Conservation (phyloP, 2,329 filamentous ascomycete genomes). For the Shiraia sp. region DNA sequence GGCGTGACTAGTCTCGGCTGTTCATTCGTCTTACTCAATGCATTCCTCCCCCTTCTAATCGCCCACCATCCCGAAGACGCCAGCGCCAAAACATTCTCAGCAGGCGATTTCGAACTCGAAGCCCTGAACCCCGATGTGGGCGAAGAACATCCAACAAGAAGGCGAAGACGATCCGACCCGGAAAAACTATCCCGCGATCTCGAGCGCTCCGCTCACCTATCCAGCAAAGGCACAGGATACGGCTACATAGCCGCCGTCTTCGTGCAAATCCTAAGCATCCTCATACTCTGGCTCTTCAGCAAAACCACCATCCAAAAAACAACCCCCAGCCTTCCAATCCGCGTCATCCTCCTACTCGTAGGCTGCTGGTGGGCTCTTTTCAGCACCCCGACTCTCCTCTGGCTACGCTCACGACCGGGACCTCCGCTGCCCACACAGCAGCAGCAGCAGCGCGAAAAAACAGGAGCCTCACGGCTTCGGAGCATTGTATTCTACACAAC, state of each 20-base stretch:
- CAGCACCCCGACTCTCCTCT: conserved; percentile 80
- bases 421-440: conserved; percentile 64
- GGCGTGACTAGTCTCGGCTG: conserved; percentile 90
- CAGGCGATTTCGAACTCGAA: conserved; percentile 33
- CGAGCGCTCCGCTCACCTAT: conserved; percentile 80
- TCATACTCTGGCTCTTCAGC: conserved; percentile 65
- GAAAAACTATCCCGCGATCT: conserved; percentile 64
- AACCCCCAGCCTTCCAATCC: conserved; percentile 78
- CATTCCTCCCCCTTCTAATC: conserved; percentile 85
- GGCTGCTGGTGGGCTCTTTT: conserved; percentile 89
- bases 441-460: conserved; percentile 15
- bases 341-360: conserved; percentile 78
- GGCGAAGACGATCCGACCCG: conserved; percentile 9
- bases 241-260: conserved; percentile 84
- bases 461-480: conserved; percentile 14
- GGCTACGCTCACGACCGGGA: conserved; percentile 81
- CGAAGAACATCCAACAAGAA: too few relatives aligned
- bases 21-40: conserved; percentile 95
- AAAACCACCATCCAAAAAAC: conserved; percentile 55
- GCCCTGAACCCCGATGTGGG: conserved; percentile 20
- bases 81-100: conserved; percentile 7
- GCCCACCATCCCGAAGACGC: conserved; percentile 69
- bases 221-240: conserved; percentile 84
- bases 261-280: conserved; percentile 76
- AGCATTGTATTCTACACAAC: conserved; percentile 67